These are phyloP conservation scores for Escallonia rubra DNA, from an alignment of 129 eudicot species.

Conservation along the genomic window DNA sequence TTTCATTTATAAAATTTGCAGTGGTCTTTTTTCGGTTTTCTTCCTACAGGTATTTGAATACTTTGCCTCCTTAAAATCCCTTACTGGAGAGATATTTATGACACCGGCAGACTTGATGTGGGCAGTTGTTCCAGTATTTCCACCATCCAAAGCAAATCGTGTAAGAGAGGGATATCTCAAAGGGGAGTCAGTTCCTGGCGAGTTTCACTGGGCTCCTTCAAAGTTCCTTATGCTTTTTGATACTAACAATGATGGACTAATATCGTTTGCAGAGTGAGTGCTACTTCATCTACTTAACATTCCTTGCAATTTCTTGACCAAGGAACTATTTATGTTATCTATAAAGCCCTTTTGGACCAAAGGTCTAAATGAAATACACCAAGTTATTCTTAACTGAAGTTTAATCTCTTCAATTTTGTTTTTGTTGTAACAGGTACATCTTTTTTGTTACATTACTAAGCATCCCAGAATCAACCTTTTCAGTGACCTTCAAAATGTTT, in stretches of 20 bases:
- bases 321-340: not conserved
- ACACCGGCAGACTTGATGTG: slow-evolving; percentile 87
- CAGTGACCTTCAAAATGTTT: slow-evolving; percentile 90
- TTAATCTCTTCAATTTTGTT: not conserved
- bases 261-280: slow-evolving; percentile 89
- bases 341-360: not conserved
- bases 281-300: not conserved
- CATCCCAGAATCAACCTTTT: slow-evolving; percentile 89
- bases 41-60: slow-evolving; percentile 73
- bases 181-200: slow-evolving; percentile 55
- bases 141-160: slow-evolving; percentile 70
- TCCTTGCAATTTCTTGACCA: too few relatives aligned
- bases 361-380: not conserved
- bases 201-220: slow-evolving; percentile 65
- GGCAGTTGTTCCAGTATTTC: slow-evolving; percentile 92
- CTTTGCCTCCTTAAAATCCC: slow-evolving; percentile 60
- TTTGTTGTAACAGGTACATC: slow-evolving; percentile 52
- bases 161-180: slow-evolving; percentile 69
- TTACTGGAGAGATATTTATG: slow-evolving; percentile 66
- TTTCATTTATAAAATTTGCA: too few relatives aligned
- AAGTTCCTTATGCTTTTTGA: slow-evolving; percentile 88
- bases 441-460: slow-evolving; percentile 81
- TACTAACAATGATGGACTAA: slow-evolving; percentile 76
- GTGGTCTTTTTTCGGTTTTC: not conserved
- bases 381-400: not conserved